phyloP scores from a whole-genome alignment of 73 alveolate genomes.

The Blepharisma japonicum region DNA sequence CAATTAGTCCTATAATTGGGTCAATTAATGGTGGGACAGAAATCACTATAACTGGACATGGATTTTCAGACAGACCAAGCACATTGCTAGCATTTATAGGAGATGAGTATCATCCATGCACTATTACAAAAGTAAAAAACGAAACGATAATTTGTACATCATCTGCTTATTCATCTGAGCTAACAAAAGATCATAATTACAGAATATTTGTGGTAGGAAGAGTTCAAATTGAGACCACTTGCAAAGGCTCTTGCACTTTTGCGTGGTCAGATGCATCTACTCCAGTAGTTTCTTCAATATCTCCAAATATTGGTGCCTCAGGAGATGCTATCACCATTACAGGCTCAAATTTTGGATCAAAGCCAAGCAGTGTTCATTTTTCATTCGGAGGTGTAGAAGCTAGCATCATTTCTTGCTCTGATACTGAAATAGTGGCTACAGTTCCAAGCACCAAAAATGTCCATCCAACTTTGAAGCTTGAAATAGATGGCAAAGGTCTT shows the following conservation, averaged over 20 bases:
- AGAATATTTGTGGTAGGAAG: neutral
- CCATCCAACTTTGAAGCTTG: neutral
- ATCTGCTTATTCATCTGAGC: neutral
- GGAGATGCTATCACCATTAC: neutral
- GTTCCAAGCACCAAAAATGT: neutral
- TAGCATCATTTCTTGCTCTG: neutral
- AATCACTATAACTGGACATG: slow-evolving; percentile 8
- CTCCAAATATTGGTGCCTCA: neutral
- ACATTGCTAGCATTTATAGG: neutral
- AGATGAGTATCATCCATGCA: neutral
- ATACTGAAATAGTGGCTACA: neutral
- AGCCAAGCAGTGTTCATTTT: neutral
- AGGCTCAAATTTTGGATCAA: neutral
- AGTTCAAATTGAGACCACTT: neutral
- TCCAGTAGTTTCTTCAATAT: neutral
- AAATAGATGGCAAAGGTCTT: neutral
- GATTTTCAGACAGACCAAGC: neutral
- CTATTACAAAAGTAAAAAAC: neutral
- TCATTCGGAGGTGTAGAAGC: neutral
- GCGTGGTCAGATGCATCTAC: neutral
- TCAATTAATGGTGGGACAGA: slow-evolving; percentile 30
- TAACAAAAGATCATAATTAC: neutral
- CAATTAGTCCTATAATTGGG: neutral
- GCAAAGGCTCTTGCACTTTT: neutral
- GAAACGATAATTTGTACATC: neutral